These are phyloP conservation scores for Castanea mollissima DNA, from an alignment of 306 rosid genomes.

Conservation along the genomic window DNA sequence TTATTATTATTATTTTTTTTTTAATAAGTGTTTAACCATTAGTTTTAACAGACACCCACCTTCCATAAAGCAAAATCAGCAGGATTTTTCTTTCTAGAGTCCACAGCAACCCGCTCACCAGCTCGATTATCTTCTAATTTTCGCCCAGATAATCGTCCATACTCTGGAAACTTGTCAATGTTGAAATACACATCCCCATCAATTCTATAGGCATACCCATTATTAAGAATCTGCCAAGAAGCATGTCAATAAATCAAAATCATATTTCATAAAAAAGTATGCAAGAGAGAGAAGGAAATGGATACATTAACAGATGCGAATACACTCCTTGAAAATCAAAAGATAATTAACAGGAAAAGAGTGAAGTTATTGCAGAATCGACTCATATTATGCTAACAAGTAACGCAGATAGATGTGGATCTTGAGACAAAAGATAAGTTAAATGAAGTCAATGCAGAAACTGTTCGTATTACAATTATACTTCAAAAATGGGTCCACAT, in stretches of 20 bases:
- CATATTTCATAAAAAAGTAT: background rate
- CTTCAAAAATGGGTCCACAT: background rate
- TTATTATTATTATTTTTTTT: too few relatives aligned
- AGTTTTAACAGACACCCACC: slow-evolving; percentile 39
- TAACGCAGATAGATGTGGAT: background rate
- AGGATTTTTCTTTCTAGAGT: slow-evolving; percentile 85
- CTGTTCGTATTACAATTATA: background rate
- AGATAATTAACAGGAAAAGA: background rate
- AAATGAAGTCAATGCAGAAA: background rate
- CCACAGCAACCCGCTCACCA: slow-evolving; percentile 93
- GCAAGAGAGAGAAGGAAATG: background rate
- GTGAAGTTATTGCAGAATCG: background rate
- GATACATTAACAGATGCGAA: slow-evolving; percentile 2
- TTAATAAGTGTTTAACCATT: background rate
- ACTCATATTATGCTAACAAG: background rate
- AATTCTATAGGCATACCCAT: slow-evolving; percentile 77
- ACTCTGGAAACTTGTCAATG: slow-evolving; percentile 77
- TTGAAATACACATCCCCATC: slow-evolving; percentile 90
- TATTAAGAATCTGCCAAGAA: slow-evolving; percentile 75
- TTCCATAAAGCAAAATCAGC: slow-evolving; percentile 99
- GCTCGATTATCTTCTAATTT: slow-evolving; percentile 93
- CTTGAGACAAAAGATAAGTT: slow-evolving; percentile 1
- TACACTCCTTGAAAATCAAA: slow-evolving; percentile 16
- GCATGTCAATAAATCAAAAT: slow-evolving; percentile 29
- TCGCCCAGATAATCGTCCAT: slow-evolving; percentile 80